phyloP scores from a whole-genome alignment of 768 basidiomycete genomes.

The Chalciporus pseudorubinellus region DNA sequence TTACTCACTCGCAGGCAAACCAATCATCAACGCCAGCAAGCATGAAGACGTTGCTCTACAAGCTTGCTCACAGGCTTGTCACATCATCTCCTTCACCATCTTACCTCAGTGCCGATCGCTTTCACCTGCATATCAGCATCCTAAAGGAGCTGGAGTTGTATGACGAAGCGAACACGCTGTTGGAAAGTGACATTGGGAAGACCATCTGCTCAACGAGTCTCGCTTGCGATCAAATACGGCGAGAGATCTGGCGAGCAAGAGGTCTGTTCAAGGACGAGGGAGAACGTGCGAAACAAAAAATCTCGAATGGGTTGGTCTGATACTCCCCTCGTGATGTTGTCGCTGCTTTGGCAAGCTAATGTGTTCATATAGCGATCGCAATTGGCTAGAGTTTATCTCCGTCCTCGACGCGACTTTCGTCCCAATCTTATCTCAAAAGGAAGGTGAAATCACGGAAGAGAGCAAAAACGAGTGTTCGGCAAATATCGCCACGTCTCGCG shows the following conservation, averaged over 20 bases:
- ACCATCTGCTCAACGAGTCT: slow-evolving; percentile 68
- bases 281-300: slow-evolving; percentile 54
- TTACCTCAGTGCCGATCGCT: slow-evolving; percentile 67
- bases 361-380: slow-evolving; percentile 58
- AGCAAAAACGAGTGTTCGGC: slow-evolving; percentile 38
- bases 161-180: slow-evolving; percentile 67
- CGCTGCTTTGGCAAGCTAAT: slow-evolving; percentile 19
- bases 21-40: slow-evolving; percentile 57
- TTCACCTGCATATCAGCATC: slow-evolving; percentile 71
- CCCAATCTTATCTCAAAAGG: slow-evolving; percentile 28
- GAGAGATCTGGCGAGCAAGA: slow-evolving; percentile 62
- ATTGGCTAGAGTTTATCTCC: slow-evolving; percentile 82
- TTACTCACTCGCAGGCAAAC: slow-evolving; percentile 58
- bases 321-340: slow-evolving; percentile 1
- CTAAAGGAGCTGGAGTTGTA: slow-evolving; percentile 64
- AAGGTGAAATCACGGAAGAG: slow-evolving; percentile 30
- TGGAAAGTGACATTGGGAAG: slow-evolving; percentile 68
- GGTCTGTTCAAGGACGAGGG: slow-evolving; percentile 62
- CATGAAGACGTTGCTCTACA: slow-evolving; percentile 68
- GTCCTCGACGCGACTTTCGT: slow-evolving; percentile 67
- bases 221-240: slow-evolving; percentile 70
- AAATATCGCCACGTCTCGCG: slow-evolving; percentile 42
- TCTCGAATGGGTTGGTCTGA: slow-evolving; percentile 53
- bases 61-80: slow-evolving; percentile 74
- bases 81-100: slow-evolving; percentile 61